Percentiles rank a stretch among this genome's conserved stretches.
phyloP scores from a whole-genome alignment of 768 basidiomycete species.

The Agrocybe praecox region DNA sequence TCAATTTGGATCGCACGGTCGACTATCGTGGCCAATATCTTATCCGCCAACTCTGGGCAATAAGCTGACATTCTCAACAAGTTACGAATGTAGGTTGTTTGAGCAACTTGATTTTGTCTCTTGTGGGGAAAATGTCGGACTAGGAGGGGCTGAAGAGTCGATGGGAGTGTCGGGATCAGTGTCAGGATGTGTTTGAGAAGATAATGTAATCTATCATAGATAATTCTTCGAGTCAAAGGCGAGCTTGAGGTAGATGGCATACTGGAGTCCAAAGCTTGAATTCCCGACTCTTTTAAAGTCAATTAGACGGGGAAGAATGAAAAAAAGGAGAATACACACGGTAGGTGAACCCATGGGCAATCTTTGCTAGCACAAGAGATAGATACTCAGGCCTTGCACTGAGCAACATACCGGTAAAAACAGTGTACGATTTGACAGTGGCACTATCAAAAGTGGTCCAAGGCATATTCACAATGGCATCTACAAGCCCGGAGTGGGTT shows the following conservation, averaged over 20 bases:
- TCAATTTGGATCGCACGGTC: conserved; percentile 97
- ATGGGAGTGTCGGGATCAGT: conserved; percentile 89
- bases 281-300: conserved; percentile 60
- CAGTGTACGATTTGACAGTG: conserved; percentile 87
- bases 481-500: conserved; percentile 76
- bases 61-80: conserved; percentile 80
- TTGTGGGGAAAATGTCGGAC: conserved; percentile 92
- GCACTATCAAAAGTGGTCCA: conserved; percentile 90
- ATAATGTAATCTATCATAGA: conserved; percentile 86
- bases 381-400: conserved; percentile 93
- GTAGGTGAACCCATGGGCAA: conserved; percentile 85
- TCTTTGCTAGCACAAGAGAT: conserved; percentile 77
- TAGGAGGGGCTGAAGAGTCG: conserved; percentile 84
- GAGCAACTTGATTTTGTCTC: conserved; percentile 75
- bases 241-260: conserved; percentile 64
- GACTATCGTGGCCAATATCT: conserved; percentile 82
- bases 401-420: conserved; percentile 89
- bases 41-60: conserved; percentile 85
- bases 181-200: conserved; percentile 87
- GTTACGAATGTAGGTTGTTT: conserved; percentile 92
- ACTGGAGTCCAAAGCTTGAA: conserved; percentile 59
- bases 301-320: conserved; percentile 6
- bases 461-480: conserved; percentile 84
- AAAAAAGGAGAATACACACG: conserved; percentile 54
- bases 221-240: conserved; percentile 77